A percentile compares a stretch with the other conserved stretches of the same genome.
Evolutionary conservation across 176 grass and related monocot species (phyloP).

Genomic region (Triticum monococcum): DNA sequence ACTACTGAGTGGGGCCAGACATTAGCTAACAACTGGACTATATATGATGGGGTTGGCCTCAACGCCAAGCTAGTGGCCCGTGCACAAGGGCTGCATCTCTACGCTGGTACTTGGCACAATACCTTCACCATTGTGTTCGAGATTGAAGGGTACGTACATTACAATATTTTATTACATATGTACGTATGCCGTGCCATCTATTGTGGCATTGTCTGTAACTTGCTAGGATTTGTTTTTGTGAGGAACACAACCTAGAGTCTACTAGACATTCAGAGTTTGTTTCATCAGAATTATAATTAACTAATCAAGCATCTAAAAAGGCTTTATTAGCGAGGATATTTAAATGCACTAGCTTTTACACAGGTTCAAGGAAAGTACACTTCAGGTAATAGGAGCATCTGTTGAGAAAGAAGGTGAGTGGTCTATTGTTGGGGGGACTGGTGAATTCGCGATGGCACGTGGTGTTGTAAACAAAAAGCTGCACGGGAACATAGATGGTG

Average conservation of each 20-base stretch:
- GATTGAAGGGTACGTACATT: not conserved
- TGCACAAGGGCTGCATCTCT: not conserved
- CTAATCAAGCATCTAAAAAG: too few species aligned
- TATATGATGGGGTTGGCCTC: not conserved
- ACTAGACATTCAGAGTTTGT: too few species aligned
- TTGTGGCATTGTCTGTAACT: too few species aligned
- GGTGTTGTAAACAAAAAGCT: slow-evolving; percentile 4
- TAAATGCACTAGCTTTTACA: too few species aligned
- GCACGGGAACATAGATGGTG: not conserved
- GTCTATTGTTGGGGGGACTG: slow-evolving; percentile 21
- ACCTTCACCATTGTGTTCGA: not conserved
- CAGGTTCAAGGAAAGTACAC: not conserved
- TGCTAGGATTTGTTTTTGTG: too few species aligned
- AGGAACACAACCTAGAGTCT: too few species aligned
- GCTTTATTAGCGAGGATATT: too few species aligned
- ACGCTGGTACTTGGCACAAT: not conserved
- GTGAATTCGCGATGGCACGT: not conserved
- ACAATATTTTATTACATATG: too few species aligned
- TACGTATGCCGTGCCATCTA: too few species aligned
- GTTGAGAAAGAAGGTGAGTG: not conserved
- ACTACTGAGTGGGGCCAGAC: not conserved
- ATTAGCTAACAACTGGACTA: not conserved
- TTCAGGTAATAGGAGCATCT: not conserved
- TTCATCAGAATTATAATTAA: too few species aligned
- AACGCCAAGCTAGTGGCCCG: not conserved